Conservation (phyloP, 192 early-diverging fungal genomes). For the Podila clonocystis region DNA sequence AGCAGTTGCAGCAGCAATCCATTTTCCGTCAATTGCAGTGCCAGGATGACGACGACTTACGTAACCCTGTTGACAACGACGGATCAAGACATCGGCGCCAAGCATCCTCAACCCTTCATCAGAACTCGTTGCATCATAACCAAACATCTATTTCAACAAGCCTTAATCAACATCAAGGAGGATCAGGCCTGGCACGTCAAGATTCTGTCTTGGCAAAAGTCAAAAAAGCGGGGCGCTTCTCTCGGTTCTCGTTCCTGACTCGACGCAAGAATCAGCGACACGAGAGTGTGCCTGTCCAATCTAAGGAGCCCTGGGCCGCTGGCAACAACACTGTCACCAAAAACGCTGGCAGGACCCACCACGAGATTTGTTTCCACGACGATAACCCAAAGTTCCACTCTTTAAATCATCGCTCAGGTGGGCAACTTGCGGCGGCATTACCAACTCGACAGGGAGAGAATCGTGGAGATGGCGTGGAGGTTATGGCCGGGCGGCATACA, state of each 20-base stretch:
- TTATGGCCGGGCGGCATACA: not conserved
- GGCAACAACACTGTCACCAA: not conserved
- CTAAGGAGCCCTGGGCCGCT: conserved; percentile 4
- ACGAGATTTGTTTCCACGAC: not conserved
- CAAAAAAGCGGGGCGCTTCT: conserved; percentile 35
- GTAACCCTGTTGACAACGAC: conserved; percentile 3
- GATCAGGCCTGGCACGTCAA: not conserved
- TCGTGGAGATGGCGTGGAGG: not conserved
- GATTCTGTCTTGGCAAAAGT: conserved; percentile 18
- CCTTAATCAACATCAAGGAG: conserved; percentile 1
- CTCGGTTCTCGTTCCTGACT: conserved; percentile 47
- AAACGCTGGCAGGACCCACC: not conserved
- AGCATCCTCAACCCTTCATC: conserved; percentile 2
- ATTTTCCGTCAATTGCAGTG: conserved; percentile 16
- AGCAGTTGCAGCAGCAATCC: conserved; percentile 27
- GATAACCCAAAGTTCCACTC: conserved; percentile 1
- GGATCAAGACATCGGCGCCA: conserved; percentile 25
- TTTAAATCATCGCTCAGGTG: conserved; percentile 6
- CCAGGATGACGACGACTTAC: conserved; percentile 18
- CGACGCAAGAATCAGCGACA: conserved; percentile 37
- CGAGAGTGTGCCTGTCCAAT: conserved; percentile 21
- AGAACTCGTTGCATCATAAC: not conserved
- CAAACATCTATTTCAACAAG: not conserved
- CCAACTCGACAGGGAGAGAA: not conserved
- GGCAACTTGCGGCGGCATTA: not conserved